phyloP scores from a whole-genome alignment of 129 eudicot species.

The Silybum marianum region DNA sequence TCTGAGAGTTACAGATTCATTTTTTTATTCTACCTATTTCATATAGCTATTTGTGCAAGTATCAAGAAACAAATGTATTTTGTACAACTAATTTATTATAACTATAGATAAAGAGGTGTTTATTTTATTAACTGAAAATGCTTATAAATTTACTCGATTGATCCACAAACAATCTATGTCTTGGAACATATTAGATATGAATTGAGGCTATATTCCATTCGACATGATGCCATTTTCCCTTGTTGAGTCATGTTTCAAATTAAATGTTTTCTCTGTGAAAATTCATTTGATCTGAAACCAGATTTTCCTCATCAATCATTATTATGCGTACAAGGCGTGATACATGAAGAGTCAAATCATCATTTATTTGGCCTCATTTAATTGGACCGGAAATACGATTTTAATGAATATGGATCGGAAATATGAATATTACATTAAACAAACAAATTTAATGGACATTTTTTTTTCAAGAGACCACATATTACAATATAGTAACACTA shows the following conservation, averaged over 20 bases:
- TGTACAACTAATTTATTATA: too few species aligned
- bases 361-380: background rate
- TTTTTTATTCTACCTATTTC: too few species aligned
- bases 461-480: background rate
- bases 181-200: background rate
- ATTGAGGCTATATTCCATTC: background rate
- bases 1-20: too few species aligned
- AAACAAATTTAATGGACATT: background rate
- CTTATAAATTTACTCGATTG: too few species aligned
- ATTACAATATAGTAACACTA: background rate
- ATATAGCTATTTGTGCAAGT: too few species aligned
- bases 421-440: background rate
- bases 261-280: background rate
- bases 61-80: too few species aligned
- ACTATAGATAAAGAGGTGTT: too few species aligned
- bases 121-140: too few species aligned
- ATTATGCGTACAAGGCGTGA: background rate
- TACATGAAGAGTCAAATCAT: background rate
- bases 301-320: background rate
- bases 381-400: background rate
- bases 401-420: too few species aligned
- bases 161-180: background rate
- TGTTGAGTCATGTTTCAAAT: background rate
- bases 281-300: background rate
- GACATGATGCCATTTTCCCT: background rate